phyloP scores from a whole-genome alignment of 495 filamentous ascomycete genomes.

The Aspergillus diversus region DNA sequence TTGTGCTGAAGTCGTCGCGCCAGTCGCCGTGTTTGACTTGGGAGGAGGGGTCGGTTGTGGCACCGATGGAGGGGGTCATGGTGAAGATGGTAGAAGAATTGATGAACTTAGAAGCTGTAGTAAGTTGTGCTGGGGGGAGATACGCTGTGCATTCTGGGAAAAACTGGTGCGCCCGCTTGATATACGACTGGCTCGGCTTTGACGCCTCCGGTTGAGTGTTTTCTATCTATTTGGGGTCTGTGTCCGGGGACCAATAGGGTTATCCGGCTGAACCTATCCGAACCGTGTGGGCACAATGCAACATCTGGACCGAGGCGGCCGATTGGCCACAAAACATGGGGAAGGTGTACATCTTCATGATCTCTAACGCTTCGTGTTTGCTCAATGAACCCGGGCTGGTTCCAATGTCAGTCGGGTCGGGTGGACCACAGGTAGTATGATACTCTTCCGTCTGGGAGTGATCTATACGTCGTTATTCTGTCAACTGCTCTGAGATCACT shows the following conservation, averaged over 20 bases:
- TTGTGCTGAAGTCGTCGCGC: slow-evolving; percentile 27
- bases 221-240: background rate
- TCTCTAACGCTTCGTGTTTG: too few species aligned
- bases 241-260: background rate
- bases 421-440: too few species aligned
- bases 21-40: slow-evolving; percentile 28
- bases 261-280: background rate
- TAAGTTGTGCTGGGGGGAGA: background rate
- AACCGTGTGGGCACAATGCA: too few species aligned
- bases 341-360: too few species aligned
- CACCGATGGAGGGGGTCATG: background rate
- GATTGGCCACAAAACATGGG: too few species aligned
- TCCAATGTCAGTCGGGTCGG: too few species aligned
- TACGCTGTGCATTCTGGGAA: background rate
- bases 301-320: too few species aligned
- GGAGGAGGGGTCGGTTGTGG: background rate
- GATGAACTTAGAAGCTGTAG: background rate
- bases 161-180: background rate
- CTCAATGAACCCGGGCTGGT: too few species aligned
- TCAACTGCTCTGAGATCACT: too few species aligned
- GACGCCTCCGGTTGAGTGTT: background rate
- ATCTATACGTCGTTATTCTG: too few species aligned
- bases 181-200: background rate
- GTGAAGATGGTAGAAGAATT: background rate
- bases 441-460: too few species aligned